These are phyloP conservation scores for Thelonectria olida DNA, from an alignment of 2,329 filamentous ascomycete species.

Conservation along the genomic window DNA sequence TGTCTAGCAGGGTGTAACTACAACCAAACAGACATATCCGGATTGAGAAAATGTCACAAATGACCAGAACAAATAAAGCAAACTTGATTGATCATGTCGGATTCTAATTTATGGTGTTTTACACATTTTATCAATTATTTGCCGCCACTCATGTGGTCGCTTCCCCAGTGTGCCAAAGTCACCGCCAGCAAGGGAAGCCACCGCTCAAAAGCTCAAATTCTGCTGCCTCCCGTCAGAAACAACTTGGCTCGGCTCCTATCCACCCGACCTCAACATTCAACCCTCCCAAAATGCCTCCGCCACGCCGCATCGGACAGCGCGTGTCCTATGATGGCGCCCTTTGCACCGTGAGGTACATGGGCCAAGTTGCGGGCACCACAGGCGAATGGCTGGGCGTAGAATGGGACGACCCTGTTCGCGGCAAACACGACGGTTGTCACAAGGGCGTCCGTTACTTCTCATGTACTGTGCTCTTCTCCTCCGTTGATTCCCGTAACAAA, in stretches of 20 bases:
- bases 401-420: constrained; percentile 88
- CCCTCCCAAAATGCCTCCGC: constrained; percentile 47
- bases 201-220: constrained; percentile 24
- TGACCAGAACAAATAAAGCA: neutral
- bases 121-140: neutral
- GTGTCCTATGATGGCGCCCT: constrained; percentile 80
- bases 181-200: neutral
- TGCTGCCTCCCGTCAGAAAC: constrained; percentile 24
- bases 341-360: constrained; percentile 88
- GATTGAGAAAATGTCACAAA: too few species aligned
- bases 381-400: constrained; percentile 93
- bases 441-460: constrained; percentile 82
- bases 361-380: constrained; percentile 77
- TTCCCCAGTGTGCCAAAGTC: neutral
- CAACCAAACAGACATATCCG: too few species aligned
- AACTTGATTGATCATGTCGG: neutral
- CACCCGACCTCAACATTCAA: neutral
- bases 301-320: constrained; percentile 72
- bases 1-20: constrained; percentile 59
- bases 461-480: constrained; percentile 63
- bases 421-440: constrained; percentile 90
- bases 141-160: neutral
- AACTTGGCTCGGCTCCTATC: neutral
- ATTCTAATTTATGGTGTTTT: neutral
- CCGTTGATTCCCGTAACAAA: neutral